phyloP scores from a whole-genome alignment of 2,329 filamentous ascomycete species.

The Ramularia collo-cygni region DNA sequence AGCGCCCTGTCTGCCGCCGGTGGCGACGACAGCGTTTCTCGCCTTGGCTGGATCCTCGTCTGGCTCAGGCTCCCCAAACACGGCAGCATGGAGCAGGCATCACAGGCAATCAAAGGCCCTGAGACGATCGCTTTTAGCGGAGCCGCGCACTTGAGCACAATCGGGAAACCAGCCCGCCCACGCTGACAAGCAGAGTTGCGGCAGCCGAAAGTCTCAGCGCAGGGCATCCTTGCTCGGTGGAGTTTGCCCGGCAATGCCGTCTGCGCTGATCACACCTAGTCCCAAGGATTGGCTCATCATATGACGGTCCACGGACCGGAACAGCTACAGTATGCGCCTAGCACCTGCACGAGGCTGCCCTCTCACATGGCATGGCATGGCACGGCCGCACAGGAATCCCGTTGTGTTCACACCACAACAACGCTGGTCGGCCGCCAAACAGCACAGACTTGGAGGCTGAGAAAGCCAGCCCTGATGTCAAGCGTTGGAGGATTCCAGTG shows the following conservation, averaged over 20 bases:
- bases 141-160: constrained; percentile 1
- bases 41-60: background rate
- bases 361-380: too few relatives aligned
- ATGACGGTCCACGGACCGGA: background rate
- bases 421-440: too few relatives aligned
- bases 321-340: too few relatives aligned
- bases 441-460: too few relatives aligned
- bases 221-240: constrained; percentile 1
- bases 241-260: background rate
- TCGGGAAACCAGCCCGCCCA: background rate
- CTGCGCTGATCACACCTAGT: background rate
- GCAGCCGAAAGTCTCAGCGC: background rate
- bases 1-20: background rate
- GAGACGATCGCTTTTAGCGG: constrained; percentile 1
- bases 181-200: background rate
- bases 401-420: too few relatives aligned
- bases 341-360: too few relatives aligned
- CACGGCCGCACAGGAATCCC: too few relatives aligned
- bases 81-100: constrained; percentile 1
- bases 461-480: too few relatives aligned
- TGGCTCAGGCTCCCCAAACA: background rate
- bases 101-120: background rate
- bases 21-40: too few relatives aligned
- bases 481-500: too few relatives aligned
- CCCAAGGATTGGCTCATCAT: background rate